These are phyloP conservation scores for Fusarium annulatum DNA, from an alignment of 2,329 filamentous ascomycete genomes.

Conservation along the genomic window DNA sequence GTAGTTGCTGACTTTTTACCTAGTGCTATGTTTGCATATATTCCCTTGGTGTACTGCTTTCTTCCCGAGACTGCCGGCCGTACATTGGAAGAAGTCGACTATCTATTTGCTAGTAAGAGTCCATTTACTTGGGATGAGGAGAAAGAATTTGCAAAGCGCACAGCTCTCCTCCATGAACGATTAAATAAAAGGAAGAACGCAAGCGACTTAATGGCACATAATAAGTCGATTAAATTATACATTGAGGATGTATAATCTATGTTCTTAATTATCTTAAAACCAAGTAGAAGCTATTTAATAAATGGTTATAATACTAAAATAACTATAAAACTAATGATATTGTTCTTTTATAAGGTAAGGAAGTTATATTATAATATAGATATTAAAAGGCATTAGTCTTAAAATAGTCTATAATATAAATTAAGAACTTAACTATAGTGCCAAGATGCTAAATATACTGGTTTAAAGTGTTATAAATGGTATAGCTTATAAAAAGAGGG, in stretches of 20 bases:
- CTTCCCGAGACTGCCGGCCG: constrained; percentile 11
- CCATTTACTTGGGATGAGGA: constrained; percentile 8
- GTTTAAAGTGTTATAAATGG: too few relatives aligned
- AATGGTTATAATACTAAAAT: too few relatives aligned
- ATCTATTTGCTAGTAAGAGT: constrained; percentile 13
- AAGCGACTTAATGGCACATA: neutral
- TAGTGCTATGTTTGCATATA: constrained; percentile 15
- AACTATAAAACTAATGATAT: too few relatives aligned
- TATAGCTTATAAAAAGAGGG: too few relatives aligned
- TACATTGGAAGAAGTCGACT: constrained; percentile 10
- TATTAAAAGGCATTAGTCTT: too few relatives aligned
- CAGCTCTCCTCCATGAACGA: neutral
- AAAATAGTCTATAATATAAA: too few relatives aligned
- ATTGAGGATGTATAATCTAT: neutral
- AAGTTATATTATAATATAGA: too few relatives aligned
- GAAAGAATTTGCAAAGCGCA: constrained; percentile 9
- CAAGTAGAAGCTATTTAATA: neutral
- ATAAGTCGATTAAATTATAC: neutral
- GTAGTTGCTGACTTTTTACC: neutral
- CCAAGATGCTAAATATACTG: too few relatives aligned
- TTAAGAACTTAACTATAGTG: too few relatives aligned
- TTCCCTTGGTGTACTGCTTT: constrained; percentile 10
- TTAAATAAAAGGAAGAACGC: neutral
- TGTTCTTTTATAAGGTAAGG: too few relatives aligned
- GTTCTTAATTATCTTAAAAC: neutral